Conservation (phyloP, 805 yeast species). For the Lipomyces oligophaga region DNA sequence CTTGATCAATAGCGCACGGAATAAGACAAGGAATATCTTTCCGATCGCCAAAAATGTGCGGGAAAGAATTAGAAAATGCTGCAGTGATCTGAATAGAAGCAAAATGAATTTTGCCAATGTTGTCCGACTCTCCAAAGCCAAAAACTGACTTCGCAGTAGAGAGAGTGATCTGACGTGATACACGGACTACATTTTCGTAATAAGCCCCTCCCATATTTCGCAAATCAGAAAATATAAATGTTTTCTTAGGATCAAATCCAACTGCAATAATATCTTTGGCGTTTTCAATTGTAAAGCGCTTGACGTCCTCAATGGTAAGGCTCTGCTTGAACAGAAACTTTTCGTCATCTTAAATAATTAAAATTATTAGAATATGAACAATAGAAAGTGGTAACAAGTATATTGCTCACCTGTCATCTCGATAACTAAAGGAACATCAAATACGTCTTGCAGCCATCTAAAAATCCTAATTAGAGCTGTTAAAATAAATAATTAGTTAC, state of each 20-base stretch:
- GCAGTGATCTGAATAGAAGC: slow-evolving; percentile 96
- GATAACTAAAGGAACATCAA: slow-evolving; percentile 90
- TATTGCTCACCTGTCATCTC: slow-evolving; percentile 49
- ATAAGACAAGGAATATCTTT: slow-evolving; percentile 91
- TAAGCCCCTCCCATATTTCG: slow-evolving; percentile 90
- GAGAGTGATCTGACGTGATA: slow-evolving; percentile 90
- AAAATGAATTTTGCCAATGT: slow-evolving; percentile 91
- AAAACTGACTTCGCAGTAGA: slow-evolving; percentile 97
- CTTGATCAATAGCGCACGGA: slow-evolving; percentile 99
- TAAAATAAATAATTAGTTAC: background rate
- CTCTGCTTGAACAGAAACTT: slow-evolving; percentile 91
- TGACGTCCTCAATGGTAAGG: slow-evolving; percentile 83
- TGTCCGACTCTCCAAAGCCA: slow-evolving; percentile 91
- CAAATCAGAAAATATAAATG: slow-evolving; percentile 90
- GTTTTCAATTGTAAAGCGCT: slow-evolving; percentile 71
- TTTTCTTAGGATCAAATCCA: slow-evolving; percentile 91
- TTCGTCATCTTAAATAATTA: slow-evolving; percentile 81
- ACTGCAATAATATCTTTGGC: slow-evolving; percentile 90
- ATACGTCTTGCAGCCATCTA: slow-evolving; percentile 91
- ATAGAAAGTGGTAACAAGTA: too few relatives aligned
- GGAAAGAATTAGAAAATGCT: slow-evolving; percentile 94
- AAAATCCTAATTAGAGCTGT: background rate
- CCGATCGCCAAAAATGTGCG: slow-evolving; percentile 81
- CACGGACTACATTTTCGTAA: slow-evolving; percentile 89
- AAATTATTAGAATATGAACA: too few relatives aligned